Conservation (phyloP, 2,329 filamentous ascomycete genomes). For the Epichloe scottii region DNA sequence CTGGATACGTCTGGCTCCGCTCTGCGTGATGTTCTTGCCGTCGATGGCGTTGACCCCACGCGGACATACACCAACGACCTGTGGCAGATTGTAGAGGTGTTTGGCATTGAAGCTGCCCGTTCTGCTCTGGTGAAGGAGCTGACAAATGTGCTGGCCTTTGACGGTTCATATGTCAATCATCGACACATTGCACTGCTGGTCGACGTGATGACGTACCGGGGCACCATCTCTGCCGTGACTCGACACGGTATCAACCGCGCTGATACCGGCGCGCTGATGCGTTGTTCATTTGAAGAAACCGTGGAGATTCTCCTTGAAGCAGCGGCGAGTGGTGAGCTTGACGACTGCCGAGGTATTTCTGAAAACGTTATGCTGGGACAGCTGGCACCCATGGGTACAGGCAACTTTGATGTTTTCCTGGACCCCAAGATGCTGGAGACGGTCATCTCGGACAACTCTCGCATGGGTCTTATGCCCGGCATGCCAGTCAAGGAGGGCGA, state of each 20-base stretch:
- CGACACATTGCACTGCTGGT: constrained; percentile 90
- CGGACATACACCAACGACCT: constrained; percentile 93
- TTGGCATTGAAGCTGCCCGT: constrained; percentile 91
- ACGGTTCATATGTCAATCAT: constrained; percentile 99
- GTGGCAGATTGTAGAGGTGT: constrained; percentile 85
- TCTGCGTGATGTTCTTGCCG: constrained; percentile 68
- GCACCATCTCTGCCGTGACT: constrained; percentile 88
- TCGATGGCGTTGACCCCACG: constrained; percentile 76
- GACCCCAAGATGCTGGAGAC: constrained; percentile 95
- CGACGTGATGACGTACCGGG: constrained; percentile 95
- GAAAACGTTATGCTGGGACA: constrained; percentile 98
- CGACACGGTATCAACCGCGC: constrained; percentile 97
- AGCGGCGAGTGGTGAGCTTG: constrained; percentile 84
- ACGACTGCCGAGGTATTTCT: constrained; percentile 95
- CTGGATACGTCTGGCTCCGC: constrained; percentile 89
- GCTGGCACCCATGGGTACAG: constrained; percentile 92
- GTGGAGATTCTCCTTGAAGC: constrained; percentile 97
- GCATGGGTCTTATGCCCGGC: constrained; percentile 69
- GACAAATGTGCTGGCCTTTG: constrained; percentile 87
- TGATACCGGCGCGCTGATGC: constrained; percentile 96
- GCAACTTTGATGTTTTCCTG: constrained; percentile 85
- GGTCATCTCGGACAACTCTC: constrained; percentile 83
- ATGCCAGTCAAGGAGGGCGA: constrained; percentile 65
- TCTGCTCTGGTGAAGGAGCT: constrained; percentile 78
- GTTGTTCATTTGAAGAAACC: constrained; percentile 98